Conservation (phyloP, 176 grass and related monocot genomes). For the Alopecurus myosuroides region DNA sequence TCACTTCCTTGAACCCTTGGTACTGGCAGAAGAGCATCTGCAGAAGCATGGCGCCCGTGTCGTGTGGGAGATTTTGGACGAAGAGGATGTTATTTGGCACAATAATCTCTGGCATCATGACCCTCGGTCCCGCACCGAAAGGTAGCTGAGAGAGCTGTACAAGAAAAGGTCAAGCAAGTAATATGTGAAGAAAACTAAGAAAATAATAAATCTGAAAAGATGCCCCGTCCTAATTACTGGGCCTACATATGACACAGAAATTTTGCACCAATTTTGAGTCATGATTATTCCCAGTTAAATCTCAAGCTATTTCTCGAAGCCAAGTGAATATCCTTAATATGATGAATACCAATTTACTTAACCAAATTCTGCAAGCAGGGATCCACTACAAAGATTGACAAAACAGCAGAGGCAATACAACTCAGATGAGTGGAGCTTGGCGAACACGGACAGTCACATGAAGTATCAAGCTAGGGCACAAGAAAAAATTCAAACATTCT, state of each 20-base stretch:
- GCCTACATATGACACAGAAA: not conserved
- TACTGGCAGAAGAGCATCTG: conserved; percentile 97
- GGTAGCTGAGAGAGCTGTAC: conserved; percentile 67
- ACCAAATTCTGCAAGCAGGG: not conserved
- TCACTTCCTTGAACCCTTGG: conserved; percentile 87
- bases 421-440: not conserved
- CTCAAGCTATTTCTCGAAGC: not conserved
- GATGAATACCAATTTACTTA: not conserved
- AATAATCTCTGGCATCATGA: conserved; percentile 70
- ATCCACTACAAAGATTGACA: not conserved
- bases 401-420: not conserved
- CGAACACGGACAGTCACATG: not conserved
- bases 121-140: conserved; percentile 56
- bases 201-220: not conserved
- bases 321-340: not conserved
- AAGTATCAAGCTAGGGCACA: not conserved
- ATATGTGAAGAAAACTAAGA: not conserved
- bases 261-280: not conserved
- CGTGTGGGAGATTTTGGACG: conserved; percentile 85
- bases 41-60: conserved; percentile 70
- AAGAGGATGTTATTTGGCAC: conserved; percentile 93
- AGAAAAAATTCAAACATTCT: not conserved
- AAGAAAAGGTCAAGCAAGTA: conserved; percentile 13
- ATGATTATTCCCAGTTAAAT: not conserved
- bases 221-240: not conserved